phyloP scores from a whole-genome alignment of 2,329 filamentous ascomycete species.

The Botrytis fabae region DNA sequence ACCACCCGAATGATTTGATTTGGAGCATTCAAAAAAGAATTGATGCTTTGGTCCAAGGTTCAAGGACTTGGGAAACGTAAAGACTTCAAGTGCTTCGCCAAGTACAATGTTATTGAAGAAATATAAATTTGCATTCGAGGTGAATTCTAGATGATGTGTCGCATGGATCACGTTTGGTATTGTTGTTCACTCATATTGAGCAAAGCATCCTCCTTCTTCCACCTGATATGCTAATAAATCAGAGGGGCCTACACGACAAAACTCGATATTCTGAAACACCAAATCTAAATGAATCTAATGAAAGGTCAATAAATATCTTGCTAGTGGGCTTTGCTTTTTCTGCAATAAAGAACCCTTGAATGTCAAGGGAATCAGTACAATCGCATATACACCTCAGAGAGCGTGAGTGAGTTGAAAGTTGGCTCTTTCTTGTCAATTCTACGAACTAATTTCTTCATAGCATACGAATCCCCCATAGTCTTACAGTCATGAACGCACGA shows the following conservation, averaged over 20 bases:
- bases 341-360: neutral
- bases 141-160: too few species aligned
- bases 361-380: neutral
- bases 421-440: neutral
- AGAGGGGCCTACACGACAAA: neutral
- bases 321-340: neutral
- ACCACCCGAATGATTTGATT: neutral
- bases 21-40: neutral
- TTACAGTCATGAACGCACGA: neutral
- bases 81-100: neutral
- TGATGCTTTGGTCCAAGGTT: neutral
- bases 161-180: neutral
- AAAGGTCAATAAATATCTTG: neutral
- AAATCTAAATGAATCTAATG: neutral
- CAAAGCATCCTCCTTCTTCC: neutral
- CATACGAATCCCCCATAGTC: neutral
- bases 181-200: neutral
- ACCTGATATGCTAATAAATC: neutral
- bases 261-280: neutral
- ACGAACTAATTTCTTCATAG: neutral
- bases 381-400: neutral
- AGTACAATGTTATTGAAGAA: neutral
- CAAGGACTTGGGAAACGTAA: neutral
- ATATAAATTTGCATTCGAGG: neutral
- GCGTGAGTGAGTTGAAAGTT: too few species aligned